Percentiles rank a stretch among this genome's conserved stretches.
phyloP scores from a whole-genome alignment of 148 eudicot species.

The Silene conica region DNA sequence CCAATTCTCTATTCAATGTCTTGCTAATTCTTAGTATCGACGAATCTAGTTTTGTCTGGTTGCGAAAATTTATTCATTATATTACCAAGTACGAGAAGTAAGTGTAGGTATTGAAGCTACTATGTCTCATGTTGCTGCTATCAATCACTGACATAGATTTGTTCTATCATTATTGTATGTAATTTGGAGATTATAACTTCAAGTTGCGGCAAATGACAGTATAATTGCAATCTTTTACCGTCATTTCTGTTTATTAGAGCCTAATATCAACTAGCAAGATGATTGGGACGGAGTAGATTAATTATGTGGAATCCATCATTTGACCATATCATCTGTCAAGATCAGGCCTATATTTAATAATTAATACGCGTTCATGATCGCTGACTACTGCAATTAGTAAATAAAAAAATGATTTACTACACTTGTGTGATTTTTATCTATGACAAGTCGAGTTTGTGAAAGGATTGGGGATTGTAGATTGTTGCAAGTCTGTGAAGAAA shows the following conservation, averaged over 20 bases:
- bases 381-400: background rate
- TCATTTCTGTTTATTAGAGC: background rate
- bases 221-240: no score
- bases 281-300: background rate
- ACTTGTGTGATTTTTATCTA: background rate
- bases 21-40: background rate
- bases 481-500: background rate
- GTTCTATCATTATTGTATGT: background rate
- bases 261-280: background rate
- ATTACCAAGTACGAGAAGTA: background rate
- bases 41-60: background rate
- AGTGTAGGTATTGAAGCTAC: background rate
- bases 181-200: background rate
- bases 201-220: no score
- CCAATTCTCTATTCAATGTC: background rate
- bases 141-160: background rate
- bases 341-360: background rate
- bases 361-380: background rate
- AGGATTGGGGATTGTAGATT: background rate
- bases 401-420: background rate
- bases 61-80: background rate
- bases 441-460: background rate
- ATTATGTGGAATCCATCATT: background rate
- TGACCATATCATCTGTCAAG: background rate
- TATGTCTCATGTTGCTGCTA: background rate